These are phyloP conservation scores for Xylariomycetidae sp. DNA, from an alignment of 2,329 filamentous ascomycete genomes.

Conservation along the genomic window DNA sequence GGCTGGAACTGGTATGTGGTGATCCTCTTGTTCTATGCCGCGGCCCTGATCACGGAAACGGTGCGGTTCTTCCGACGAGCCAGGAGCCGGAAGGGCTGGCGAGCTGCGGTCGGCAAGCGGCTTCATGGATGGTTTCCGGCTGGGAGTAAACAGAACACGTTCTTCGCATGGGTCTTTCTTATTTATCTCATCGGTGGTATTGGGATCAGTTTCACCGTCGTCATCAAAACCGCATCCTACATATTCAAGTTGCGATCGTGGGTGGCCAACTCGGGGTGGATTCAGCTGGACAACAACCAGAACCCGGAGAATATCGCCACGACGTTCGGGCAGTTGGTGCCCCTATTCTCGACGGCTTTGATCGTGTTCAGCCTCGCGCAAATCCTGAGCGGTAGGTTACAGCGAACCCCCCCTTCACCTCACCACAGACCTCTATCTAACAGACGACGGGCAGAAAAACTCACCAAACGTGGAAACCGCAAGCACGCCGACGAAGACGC, in stretches of 20 bases:
- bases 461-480: constrained; percentile 9
- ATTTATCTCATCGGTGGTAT: constrained; percentile 18
- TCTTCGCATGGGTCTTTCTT: constrained; percentile 12
- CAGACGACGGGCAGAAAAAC: constrained; percentile 12
- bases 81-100: constrained; percentile 11
- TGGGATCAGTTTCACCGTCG: constrained; percentile 16
- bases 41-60: constrained; percentile 16
- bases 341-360: constrained; percentile 25
- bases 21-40: constrained; percentile 19
- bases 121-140: constrained; percentile 6
- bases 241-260: constrained; percentile 23
- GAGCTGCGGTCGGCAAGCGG: constrained; percentile 5
- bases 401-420: neutral
- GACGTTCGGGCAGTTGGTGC: constrained; percentile 30
- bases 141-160: constrained; percentile 4
- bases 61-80: constrained; percentile 16
- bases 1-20: constrained; percentile 20
- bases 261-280: constrained; percentile 20
- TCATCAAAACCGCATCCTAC: constrained; percentile 16
- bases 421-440: neutral
- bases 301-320: constrained; percentile 27
- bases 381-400: constrained; percentile 20
- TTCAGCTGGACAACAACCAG: constrained; percentile 11
- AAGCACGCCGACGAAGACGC: constrained; percentile 12
- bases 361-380: constrained; percentile 27